Percentiles rank a stretch among this genome's conserved stretches.
phyloP scores from a whole-genome alignment of 1,284 basidiomycete species.

The Apiotrichum mycotoxinovorans region DNA sequence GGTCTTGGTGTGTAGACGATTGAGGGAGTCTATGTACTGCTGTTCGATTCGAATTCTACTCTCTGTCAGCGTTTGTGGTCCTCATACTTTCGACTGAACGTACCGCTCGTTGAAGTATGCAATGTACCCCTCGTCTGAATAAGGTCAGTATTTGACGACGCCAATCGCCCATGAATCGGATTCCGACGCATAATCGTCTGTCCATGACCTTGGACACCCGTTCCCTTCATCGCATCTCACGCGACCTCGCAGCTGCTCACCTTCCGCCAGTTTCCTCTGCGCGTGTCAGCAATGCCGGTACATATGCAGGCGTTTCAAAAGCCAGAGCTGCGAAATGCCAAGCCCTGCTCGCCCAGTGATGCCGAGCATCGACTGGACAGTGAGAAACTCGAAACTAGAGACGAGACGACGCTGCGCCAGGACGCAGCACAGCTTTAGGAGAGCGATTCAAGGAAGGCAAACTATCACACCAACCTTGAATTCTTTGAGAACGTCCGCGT shows the following conservation, averaged over 20 bases:
- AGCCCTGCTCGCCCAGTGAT: too few relatives aligned
- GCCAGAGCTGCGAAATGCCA: too few relatives aligned
- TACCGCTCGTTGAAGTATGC: slow-evolving; percentile 80
- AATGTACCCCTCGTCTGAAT: slow-evolving; percentile 64
- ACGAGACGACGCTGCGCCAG: too few relatives aligned
- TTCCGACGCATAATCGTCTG: too few relatives aligned
- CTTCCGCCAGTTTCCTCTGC: too few relatives aligned
- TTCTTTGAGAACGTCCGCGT: slow-evolving; percentile 29
- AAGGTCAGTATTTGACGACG: slow-evolving; percentile 3
- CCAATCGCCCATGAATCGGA: too few relatives aligned
- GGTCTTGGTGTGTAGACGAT: slow-evolving; percentile 65
- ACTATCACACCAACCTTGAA: slow-evolving; percentile 32
- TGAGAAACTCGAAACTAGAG: too few relatives aligned
- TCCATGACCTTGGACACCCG: too few relatives aligned
- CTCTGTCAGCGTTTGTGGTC: slow-evolving; percentile 15
- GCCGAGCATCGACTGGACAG: too few relatives aligned
- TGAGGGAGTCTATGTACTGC: slow-evolving; percentile 67
- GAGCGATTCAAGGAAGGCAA: not conserved
- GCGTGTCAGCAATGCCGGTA: not conserved
- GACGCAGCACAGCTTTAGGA: too few relatives aligned
- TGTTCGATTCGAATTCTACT: slow-evolving; percentile 75
- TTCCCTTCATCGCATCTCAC: too few relatives aligned
- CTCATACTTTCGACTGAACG: slow-evolving; percentile 35
- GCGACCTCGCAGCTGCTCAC: not conserved
- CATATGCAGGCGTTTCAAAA: too few relatives aligned